Base-by-base conservation (phyloP, 2,329 filamentous ascomycete genomes). In the Drechslerella dactyloides region DNA sequence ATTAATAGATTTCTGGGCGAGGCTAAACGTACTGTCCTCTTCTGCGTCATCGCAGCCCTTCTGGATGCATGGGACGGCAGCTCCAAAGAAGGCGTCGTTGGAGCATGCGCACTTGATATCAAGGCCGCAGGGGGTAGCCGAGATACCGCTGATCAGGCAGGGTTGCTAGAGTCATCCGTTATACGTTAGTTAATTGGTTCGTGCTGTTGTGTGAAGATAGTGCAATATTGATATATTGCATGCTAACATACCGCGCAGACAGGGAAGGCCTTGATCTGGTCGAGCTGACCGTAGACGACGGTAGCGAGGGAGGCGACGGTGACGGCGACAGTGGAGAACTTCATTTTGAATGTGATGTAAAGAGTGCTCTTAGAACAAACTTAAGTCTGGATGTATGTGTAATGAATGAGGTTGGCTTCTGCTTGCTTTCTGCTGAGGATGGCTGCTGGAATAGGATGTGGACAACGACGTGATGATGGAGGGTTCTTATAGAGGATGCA, bases 71-170 rank as follows among this genome's bases (percentile, higher is more conserved):
- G 46, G 27, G 19, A 58, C 57, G 35, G 73, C 54, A 6, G 15
- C 24, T 50, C 40, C 56, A 30, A 76, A 58, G 68, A 76, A 76
- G 6, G 51, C 19, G 33, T 57, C 15, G 23, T 59, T 60, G 51
- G 62, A 66, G 58, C 75, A 76, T 52, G 69, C 52, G 52, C 75
- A 76, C 56, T 54, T 17, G 58, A 74, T 65, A 61, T 76, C 56
- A 17, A 69, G n/a, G 35, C 15, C 50, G 62, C 75, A 76, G 6
- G 37, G 24, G 21, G 69, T 74, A 23, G 48, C 35, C n/a, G 11
- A 2, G 30, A 75, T 44, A 21, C 57, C 52, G 33, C 15, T 48
- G 48, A 69, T 8, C 55, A 76, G 53, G 51, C 74, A 75, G 44
- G 35, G 15, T 55, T 74, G 65, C 75, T 76, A 68, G 54, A 17